Evolutionary conservation across 176 grass and related monocot species (phyloP).

Genomic region (Eremochloa ophiuroides): DNA sequence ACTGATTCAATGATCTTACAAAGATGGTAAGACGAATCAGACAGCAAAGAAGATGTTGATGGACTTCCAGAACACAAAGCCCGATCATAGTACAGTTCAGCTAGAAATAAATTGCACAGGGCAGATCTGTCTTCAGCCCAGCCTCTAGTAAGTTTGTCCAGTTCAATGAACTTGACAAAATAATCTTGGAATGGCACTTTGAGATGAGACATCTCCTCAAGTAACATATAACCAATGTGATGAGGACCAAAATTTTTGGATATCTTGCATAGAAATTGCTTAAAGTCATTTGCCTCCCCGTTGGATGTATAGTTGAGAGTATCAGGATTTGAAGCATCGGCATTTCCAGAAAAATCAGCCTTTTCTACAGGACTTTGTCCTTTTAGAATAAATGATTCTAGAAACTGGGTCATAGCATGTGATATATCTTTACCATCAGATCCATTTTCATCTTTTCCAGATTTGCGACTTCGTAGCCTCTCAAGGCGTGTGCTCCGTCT

Average conservation of each 20-base stretch:
- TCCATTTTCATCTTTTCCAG: constrained; percentile 87
- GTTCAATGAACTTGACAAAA: constrained; percentile 62
- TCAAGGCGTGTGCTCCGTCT: constrained; percentile 92
- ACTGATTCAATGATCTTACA: constrained; percentile 81
- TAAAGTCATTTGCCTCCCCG: constrained; percentile 56
- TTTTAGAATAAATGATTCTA: constrained; percentile 77
- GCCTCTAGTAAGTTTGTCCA: constrained; percentile 84
- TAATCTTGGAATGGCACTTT: constrained; percentile 68
- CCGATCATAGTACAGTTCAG: constrained; percentile 83
- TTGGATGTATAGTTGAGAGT: constrained; percentile 53
- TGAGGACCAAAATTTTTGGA: constrained; percentile 54
- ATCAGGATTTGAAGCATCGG: constrained; percentile 40
- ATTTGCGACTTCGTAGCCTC: constrained; percentile 88
- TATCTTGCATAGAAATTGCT: constrained; percentile 60
- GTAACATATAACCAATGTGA: constrained; percentile 69
- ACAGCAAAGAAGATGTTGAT: constrained; percentile 51
- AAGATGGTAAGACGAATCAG: constrained; percentile 82
- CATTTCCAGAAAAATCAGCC: constrained; percentile 41
- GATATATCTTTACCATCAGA: constrained; percentile 73
- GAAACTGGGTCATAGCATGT: constrained; percentile 65
- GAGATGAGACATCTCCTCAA: constrained; percentile 79
- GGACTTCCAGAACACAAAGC: constrained; percentile 62
- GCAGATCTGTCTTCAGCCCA: constrained; percentile 68
- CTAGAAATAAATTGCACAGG: constrained; percentile 84
- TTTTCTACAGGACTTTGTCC: constrained; percentile 41